These are phyloP conservation scores for Rubus parviflorus DNA, from an alignment of 306 rosid species.

Conservation along the genomic window DNA sequence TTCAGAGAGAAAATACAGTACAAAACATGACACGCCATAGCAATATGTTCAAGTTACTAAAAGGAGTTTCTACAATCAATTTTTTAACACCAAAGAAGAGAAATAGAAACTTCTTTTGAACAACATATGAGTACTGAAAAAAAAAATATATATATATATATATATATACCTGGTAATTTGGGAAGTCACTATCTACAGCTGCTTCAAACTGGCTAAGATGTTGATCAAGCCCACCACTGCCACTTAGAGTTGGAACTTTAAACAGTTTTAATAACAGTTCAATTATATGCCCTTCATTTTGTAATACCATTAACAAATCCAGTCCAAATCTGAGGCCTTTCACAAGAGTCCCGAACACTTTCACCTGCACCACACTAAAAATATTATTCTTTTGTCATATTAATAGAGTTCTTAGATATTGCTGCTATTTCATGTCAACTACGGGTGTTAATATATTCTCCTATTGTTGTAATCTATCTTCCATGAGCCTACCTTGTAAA, in stretches of 20 bases:
- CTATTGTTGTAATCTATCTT: background rate
- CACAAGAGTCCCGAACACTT: slow-evolving; percentile 77
- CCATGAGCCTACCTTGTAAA: background rate
- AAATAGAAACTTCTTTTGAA: slow-evolving; percentile 3
- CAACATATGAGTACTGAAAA: background rate
- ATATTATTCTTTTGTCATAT: slow-evolving; percentile 3
- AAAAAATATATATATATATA: slow-evolving; percentile 7
- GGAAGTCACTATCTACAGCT: slow-evolving; percentile 84
- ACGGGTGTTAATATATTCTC: background rate
- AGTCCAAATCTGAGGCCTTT: slow-evolving; percentile 82
- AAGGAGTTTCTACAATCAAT: background rate
- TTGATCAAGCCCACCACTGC: slow-evolving; percentile 70
- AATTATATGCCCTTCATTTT: slow-evolving; percentile 53
- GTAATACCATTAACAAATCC: slow-evolving; percentile 62
- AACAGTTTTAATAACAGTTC: slow-evolving; percentile 51
- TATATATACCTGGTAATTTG: slow-evolving; percentile 62
- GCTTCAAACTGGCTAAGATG: slow-evolving; percentile 91
- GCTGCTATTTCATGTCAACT: background rate
- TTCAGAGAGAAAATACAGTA: background rate
- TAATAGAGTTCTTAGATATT: background rate
- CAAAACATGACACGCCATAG: slow-evolving; percentile 2
- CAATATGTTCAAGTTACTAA: background rate
- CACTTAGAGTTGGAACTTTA: slow-evolving; percentile 58
- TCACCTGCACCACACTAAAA: slow-evolving; percentile 60
- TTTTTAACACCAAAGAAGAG: slow-evolving; percentile 3